A percentile compares a stretch with the other conserved stretches of the same genome.
Evolutionary conservation across 2,329 filamentous ascomycete species (phyloP).

Genomic region (Tolypocladium tropicale): DNA sequence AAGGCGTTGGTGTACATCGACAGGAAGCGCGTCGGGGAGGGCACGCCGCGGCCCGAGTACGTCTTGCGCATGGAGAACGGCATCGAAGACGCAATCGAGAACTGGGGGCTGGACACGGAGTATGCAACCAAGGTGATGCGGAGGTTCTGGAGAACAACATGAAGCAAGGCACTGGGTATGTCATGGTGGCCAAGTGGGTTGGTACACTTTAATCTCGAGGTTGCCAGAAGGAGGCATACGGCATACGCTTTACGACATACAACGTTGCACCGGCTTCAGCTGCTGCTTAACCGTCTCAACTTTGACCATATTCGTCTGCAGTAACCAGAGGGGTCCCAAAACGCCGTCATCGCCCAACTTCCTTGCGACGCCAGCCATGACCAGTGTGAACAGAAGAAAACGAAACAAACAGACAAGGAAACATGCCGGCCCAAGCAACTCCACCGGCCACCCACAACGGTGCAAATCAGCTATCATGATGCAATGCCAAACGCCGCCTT

Average conservation of each 20-base stretch:
- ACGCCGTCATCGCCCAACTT: neutral
- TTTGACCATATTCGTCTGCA: neutral
- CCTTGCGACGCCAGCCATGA: neutral
- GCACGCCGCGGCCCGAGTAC: slow-evolving; percentile 45
- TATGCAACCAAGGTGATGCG: slow-evolving; percentile 48
- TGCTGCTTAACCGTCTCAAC: neutral
- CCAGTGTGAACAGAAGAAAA: neutral
- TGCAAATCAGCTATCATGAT: neutral
- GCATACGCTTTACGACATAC: neutral
- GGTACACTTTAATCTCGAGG: too few relatives aligned
- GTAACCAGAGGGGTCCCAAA: neutral
- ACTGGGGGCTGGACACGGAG: slow-evolving; percentile 39
- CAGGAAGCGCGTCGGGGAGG: slow-evolving; percentile 23
- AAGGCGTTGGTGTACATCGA: slow-evolving; percentile 52
- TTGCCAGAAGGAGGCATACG: neutral
- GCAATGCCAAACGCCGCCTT: slow-evolving; percentile 35
- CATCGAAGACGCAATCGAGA: slow-evolving; percentile 44
- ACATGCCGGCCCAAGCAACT: neutral
- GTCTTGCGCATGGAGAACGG: slow-evolving; percentile 53
- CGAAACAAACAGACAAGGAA: neutral
- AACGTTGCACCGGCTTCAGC: neutral
- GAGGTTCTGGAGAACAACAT: slow-evolving; percentile 20
- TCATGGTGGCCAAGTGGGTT: too few relatives aligned
- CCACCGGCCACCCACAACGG: neutral
- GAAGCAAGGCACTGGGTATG: too few relatives aligned